These are phyloP conservation scores for Nakazawaea ernobii DNA, from an alignment of 805 yeast species.

Conservation along the genomic window DNA sequence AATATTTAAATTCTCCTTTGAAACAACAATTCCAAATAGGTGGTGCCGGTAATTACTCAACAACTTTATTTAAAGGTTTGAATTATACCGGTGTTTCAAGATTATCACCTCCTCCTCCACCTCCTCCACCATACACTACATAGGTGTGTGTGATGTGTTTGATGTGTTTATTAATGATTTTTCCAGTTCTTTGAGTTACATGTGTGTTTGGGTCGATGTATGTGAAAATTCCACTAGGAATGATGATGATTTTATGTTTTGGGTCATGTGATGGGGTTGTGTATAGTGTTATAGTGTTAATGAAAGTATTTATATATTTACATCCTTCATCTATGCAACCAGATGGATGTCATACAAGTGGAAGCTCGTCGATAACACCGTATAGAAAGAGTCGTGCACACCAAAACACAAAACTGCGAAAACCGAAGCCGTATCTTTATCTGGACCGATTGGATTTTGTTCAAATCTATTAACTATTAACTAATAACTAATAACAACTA, in stretches of 20 bases:
- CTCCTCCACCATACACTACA: constrained; percentile 4
- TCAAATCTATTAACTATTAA: not conserved
- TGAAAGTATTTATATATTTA: too few relatives aligned
- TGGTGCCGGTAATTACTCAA: not conserved
- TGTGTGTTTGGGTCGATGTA: too few relatives aligned
- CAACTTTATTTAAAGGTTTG: constrained; percentile 4
- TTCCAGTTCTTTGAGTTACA: not conserved
- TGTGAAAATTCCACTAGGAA: too few relatives aligned
- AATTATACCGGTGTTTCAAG: not conserved
- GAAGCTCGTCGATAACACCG: not conserved
- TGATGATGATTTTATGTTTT: too few relatives aligned
- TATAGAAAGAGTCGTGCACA: not conserved
- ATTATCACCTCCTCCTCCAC: constrained; percentile 7
- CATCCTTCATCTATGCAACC: too few relatives aligned
- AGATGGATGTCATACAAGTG: too few relatives aligned
- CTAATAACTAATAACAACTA: not conserved
- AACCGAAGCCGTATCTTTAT: not conserved
- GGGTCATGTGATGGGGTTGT: too few relatives aligned
- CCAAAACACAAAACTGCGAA: not conserved
- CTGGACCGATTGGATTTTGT: not conserved
- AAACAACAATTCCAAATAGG: constrained; percentile 3
- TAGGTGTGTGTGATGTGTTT: not conserved
- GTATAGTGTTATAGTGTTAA: too few relatives aligned
- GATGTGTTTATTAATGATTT: too few relatives aligned
- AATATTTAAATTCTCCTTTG: constrained; percentile 9